Evolutionary conservation across 257 asterid genomes (phyloP).

Genomic region (Lantana camara): DNA sequence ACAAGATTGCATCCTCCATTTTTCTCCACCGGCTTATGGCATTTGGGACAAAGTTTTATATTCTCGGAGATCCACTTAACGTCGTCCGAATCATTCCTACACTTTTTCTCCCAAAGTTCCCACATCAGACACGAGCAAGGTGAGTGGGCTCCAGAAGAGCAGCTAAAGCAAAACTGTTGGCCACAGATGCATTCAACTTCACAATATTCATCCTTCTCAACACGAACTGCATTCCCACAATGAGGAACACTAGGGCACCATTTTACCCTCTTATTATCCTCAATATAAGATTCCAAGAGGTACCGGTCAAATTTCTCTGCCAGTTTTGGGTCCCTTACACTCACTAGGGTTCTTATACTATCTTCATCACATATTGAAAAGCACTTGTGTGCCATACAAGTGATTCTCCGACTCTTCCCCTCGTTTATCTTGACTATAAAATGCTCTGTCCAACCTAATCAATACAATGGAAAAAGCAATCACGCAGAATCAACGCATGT

Average conservation of each 20-base stretch:
- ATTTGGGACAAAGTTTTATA: slow-evolving; percentile 54
- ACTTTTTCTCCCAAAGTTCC: slow-evolving; percentile 54
- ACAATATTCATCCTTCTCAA: slow-evolving; percentile 42
- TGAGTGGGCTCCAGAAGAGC: slow-evolving; percentile 54
- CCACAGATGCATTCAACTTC: slow-evolving; percentile 66
- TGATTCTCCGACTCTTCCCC: slow-evolving; percentile 54
- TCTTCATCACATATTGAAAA: slow-evolving; percentile 59
- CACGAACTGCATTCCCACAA: slow-evolving; percentile 60
- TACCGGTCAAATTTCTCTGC: slow-evolving; percentile 55
- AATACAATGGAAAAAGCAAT: not conserved
- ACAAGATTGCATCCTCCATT: slow-evolving; percentile 68
- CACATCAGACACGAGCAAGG: slow-evolving; percentile 74
- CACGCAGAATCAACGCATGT: too few species aligned
- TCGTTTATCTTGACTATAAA: slow-evolving; percentile 57
- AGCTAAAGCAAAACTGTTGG: slow-evolving; percentile 57
- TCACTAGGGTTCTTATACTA: slow-evolving; percentile 44
- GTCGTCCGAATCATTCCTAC: slow-evolving; percentile 37
- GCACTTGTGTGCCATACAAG: slow-evolving; percentile 67
- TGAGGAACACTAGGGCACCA: slow-evolving; percentile 75
- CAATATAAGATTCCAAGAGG: slow-evolving; percentile 64
- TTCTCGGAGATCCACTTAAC: slow-evolving; percentile 43
- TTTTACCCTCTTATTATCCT: slow-evolving; percentile 57
- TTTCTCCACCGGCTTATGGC: slow-evolving; percentile 57
- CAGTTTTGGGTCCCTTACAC: slow-evolving; percentile 41
- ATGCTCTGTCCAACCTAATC: slow-evolving; percentile 61